Conservation (phyloP, 768 basidiomycete genomes). For the Hericium coralloides region DNA sequence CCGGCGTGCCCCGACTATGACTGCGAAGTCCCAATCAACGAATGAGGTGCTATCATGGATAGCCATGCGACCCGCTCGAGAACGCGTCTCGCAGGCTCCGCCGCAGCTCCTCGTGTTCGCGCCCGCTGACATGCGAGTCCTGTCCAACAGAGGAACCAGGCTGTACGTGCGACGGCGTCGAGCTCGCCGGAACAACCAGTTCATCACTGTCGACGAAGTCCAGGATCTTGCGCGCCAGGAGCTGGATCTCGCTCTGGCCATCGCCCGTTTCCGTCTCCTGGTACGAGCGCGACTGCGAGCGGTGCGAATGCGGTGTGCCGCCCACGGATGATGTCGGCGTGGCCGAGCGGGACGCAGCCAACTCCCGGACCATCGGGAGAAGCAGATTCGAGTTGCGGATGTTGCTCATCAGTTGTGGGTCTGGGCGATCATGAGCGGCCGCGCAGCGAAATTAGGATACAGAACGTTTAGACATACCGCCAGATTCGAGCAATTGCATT, state of each 20-base stretch:
- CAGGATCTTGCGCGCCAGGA: slow-evolving; percentile 75
- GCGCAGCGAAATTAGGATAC: background rate
- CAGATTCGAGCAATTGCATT: slow-evolving; percentile 94
- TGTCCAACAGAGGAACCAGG: slow-evolving; percentile 62
- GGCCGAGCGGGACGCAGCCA: slow-evolving; percentile 63
- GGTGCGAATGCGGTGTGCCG: slow-evolving; percentile 64
- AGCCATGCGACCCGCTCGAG: slow-evolving; percentile 45
- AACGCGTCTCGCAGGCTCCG: slow-evolving; percentile 80
- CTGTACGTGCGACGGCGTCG: slow-evolving; percentile 56
- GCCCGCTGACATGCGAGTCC: slow-evolving; percentile 36
- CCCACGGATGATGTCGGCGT: slow-evolving; percentile 62
- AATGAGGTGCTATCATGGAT: slow-evolving; percentile 4
- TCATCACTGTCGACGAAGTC: slow-evolving; percentile 82
- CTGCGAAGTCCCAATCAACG: background rate
- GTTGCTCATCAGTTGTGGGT: slow-evolving; percentile 83
- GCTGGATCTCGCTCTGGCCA: slow-evolving; percentile 86
- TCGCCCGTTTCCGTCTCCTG: slow-evolving; percentile 81
- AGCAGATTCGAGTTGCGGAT: slow-evolving; percentile 79
- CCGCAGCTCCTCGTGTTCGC: slow-evolving; percentile 74
- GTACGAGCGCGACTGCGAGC: slow-evolving; percentile 60
- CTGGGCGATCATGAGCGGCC: slow-evolving; percentile 28
- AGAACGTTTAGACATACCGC: slow-evolving; percentile 38
- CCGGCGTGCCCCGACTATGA: background rate
- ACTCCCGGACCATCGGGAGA: slow-evolving; percentile 77
- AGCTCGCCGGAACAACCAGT: slow-evolving; percentile 48